Base-by-base conservation (phyloP, 1,139 yeast species). In the Blastobotrys raffinosifermentans region DNA sequence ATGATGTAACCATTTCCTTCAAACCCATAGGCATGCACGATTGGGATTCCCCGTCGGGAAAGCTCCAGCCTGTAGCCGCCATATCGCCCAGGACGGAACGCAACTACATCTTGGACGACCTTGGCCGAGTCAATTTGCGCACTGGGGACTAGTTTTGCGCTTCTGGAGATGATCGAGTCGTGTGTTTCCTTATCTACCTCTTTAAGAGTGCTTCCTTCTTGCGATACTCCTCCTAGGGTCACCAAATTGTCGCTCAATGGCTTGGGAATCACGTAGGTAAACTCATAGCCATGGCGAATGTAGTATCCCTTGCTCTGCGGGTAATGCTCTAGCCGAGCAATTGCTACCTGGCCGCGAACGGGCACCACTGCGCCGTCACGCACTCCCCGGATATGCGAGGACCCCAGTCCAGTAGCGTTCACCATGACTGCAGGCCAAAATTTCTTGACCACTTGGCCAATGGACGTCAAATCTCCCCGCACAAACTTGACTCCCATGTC, bases 191-290 rank as follows among this genome's bases (percentile, higher is more conserved):
- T 64, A 29, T 68, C 63, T 3, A 71, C 66, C 11, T 42, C 43
- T 0, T 55, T 54, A 9, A 49, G 48, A 2, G 45, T 41, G 35
- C 69, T 74, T 16, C 61, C 55, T 2, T 65, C 53, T 45, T 75
- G 80, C 44, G 79, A 79, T 0, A 85, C 77, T 3, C 87, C 89
- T 2, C 89, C 89, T 9, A 80, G 54, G 34, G 80, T 77, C 4
- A 75, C 60, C 0, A 83, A 85, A n/a, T n/a, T n/a, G 4, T 84
- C 83, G 50, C 73, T 67, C 26, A 39, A 44, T 5, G 66, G 81
- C 45, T 86, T 63, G n/a, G 80, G 75, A 32, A 80, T 75, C 3
- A 68, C 69, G 54, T 79, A 79, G 0, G 79, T 72, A 27, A 44
- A 47, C 34, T 47, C 50, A 13, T 31, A 32, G n/a, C 51, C 51